Conservation (phyloP, 352 stramenopile genomes). For the Phytophthora idaei region DNA sequence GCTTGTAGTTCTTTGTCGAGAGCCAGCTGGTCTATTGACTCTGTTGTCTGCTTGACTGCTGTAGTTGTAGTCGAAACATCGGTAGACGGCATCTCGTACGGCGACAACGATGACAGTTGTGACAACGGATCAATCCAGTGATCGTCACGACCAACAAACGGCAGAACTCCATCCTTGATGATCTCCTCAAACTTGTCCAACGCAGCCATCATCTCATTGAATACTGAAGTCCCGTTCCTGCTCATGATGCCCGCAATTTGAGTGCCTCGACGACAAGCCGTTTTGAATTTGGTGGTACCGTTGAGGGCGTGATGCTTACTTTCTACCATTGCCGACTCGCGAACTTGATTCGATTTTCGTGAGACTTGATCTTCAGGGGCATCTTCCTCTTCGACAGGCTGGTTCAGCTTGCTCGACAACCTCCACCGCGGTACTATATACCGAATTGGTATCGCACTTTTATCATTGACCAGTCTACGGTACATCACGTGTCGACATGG, state of each 20-base stretch:
- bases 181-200: constrained; percentile 21
- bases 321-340: too few relatives aligned
- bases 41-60: neutral
- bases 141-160: constrained; percentile 3
- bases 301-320: neutral
- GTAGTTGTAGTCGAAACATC: neutral
- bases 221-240: constrained; percentile 4
- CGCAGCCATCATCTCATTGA: constrained; percentile 12
- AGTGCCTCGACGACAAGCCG: neutral
- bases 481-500: too few relatives aligned
- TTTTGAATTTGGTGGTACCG: constrained; percentile 6
- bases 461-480: too few relatives aligned
- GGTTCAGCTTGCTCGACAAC: too few relatives aligned
- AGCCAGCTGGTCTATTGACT: too few relatives aligned
- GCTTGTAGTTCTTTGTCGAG: neutral
- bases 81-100: neutral
- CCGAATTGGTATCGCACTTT: too few relatives aligned
- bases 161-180: constrained; percentile 6
- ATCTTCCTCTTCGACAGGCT: too few relatives aligned
- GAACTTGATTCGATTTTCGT: too few relatives aligned
- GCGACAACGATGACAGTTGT: too few relatives aligned
- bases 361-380: too few relatives aligned
- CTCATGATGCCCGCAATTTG: constrained; percentile 16
- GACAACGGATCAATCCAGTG: too few relatives aligned
- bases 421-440: too few relatives aligned